Evolutionary conservation across 805 yeast genomes (phyloP).

Genomic region (Candida tallmaniae): DNA sequence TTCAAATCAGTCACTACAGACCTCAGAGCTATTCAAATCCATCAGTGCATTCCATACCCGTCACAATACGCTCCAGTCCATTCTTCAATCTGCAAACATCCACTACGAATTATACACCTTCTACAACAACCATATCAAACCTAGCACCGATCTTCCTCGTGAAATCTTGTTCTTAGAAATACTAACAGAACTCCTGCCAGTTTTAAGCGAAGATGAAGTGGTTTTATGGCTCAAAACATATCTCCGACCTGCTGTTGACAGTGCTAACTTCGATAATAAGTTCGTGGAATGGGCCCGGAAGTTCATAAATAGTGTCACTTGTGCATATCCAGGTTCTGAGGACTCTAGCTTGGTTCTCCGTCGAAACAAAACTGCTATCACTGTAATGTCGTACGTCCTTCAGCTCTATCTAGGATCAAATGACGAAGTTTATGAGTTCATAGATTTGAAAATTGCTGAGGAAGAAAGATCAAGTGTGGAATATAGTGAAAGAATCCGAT

Average conservation of each 20-base stretch:
- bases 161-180: conserved; percentile 38
- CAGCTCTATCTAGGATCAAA: conserved; percentile 21
- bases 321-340: conserved; percentile 12
- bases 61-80: conserved; percentile 32
- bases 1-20: conserved; percentile 3
- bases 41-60: conserved; percentile 18
- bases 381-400: conserved; percentile 21
- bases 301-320: conserved; percentile 20
- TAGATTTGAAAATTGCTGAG: conserved; percentile 13
- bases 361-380: conserved; percentile 17
- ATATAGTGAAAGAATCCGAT: conserved; percentile 46
- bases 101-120: conserved; percentile 33
- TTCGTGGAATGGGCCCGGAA: conserved; percentile 30
- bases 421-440: conserved; percentile 9
- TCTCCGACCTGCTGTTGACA: conserved; percentile 49
- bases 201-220: conserved; percentile 27
- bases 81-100: conserved; percentile 24
- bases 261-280: conserved; percentile 48
- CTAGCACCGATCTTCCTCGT: conserved; percentile 21
- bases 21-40: conserved; percentile 12
- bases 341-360: conserved; percentile 18
- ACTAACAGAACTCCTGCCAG: conserved; percentile 29
- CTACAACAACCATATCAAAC: conserved; percentile 27
- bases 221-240: conserved; percentile 48
- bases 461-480: conserved; percentile 25